phyloP scores from a whole-genome alignment of 208 protist genomes.

The Trichomonas tenax region DNA sequence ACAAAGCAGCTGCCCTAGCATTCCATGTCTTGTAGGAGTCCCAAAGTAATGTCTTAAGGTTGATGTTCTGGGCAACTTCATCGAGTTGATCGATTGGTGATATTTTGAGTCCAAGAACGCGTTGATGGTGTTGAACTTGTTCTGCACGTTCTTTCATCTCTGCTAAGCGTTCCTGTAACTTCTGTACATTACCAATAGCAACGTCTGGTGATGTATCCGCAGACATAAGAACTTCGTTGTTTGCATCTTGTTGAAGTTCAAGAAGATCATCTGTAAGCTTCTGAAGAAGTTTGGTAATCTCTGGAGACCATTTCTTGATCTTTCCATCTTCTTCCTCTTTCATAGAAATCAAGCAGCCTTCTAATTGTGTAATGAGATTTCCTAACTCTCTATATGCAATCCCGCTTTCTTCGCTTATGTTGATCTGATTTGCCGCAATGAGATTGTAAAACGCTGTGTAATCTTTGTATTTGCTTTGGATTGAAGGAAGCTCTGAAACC shows the following conservation, averaged over 20 bases:
- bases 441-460: not conserved
- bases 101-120: not conserved
- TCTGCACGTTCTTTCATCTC: not conserved
- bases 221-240: not conserved
- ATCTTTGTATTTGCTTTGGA: not conserved
- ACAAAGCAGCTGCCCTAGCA: not conserved
- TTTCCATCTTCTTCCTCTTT: not conserved
- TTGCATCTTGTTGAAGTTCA: not conserved
- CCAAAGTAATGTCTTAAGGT: not conserved
- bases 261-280: not conserved
- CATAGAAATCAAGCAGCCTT: not conserved
- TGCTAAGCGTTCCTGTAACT: not conserved
- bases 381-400: not conserved
- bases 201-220: not conserved
- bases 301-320: constrained; percentile 3
- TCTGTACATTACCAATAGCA: not conserved
- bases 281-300: not conserved
- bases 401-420: not conserved
- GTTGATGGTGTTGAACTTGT: not conserved
- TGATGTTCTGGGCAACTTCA: not conserved
- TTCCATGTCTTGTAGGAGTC: not conserved
- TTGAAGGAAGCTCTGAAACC: not conserved
- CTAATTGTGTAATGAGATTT: not conserved
- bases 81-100: not conserved
- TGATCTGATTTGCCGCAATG: not conserved